These are phyloP conservation scores for Tritrichomonas foetus DNA, from an alignment of 208 protist genomes.

Conservation along the genomic window DNA sequence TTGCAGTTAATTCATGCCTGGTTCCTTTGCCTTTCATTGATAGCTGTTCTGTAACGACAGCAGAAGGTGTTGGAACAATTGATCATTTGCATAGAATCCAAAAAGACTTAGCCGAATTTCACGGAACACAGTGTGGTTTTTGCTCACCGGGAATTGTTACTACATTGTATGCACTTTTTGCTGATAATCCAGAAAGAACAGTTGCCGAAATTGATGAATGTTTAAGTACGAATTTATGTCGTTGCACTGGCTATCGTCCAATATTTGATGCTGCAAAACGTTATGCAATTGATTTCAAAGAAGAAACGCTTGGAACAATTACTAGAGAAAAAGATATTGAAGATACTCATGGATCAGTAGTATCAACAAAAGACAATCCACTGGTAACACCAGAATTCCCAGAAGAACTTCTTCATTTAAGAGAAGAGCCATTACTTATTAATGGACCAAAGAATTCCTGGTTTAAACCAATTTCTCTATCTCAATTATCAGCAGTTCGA, in stretches of 20 bases:
- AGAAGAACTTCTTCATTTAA: neutral
- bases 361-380: neutral
- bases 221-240: conserved; percentile 70
- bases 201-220: neutral
- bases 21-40: conserved; percentile 59
- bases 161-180: conserved; percentile 57
- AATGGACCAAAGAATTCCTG: neutral
- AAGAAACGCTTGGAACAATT: neutral
- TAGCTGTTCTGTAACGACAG: conserved; percentile 62
- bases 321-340: neutral
- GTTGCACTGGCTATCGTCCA: conserved; percentile 77
- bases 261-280: conserved; percentile 66
- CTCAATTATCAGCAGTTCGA: neutral
- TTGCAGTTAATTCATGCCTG: conserved; percentile 67
- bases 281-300: conserved; percentile 47
- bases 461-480: neutral
- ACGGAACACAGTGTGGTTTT: conserved; percentile 71
- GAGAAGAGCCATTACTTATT: neutral
- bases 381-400: conserved; percentile 20
- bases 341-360: neutral
- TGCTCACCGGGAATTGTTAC: conserved; percentile 73
- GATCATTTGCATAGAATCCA: conserved; percentile 49
- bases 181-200: neutral
- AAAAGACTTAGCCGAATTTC: conserved; percentile 53
- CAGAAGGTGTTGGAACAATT: conserved; percentile 47